Percentiles rank a stretch among this genome's conserved stretches.
These are phyloP conservation scores for Trichoderma breve DNA, from an alignment of 2,329 filamentous ascomycete species.

Conservation along the genomic window DNA sequence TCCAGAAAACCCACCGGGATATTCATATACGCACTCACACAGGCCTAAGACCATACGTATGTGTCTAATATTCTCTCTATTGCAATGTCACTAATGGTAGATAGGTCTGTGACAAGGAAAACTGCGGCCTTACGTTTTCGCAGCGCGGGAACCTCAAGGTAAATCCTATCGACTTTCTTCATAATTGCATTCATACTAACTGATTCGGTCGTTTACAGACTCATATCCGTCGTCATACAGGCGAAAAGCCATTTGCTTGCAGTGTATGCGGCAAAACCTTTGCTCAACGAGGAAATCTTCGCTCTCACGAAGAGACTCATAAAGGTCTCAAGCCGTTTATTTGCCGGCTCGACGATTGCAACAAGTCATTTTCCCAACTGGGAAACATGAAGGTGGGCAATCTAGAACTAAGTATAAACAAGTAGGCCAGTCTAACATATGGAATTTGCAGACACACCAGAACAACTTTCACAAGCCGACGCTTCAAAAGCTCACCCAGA, in stretches of 20 bases:
- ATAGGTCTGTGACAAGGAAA: constrained; percentile 65
- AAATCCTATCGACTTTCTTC: constrained; percentile 27
- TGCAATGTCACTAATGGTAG: constrained; percentile 26
- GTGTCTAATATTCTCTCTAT: constrained; percentile 32
- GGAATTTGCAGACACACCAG: constrained; percentile 67
- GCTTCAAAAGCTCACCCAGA: constrained; percentile 64
- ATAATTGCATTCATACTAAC: background rate
- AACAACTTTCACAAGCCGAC: constrained; percentile 88
- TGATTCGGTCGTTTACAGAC: constrained; percentile 51
- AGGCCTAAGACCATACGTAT: constrained; percentile 84
- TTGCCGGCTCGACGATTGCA: constrained; percentile 79
- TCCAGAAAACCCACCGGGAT: constrained; percentile 88
- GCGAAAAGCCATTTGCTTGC: constrained; percentile 81
- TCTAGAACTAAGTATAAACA: constrained; percentile 34
- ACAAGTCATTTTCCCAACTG: constrained; percentile 83
- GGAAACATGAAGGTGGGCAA: constrained; percentile 85
- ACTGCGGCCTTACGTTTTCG: constrained; percentile 78
- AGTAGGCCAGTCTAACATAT: background rate
- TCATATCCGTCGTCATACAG: constrained; percentile 82
- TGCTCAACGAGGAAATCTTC: constrained; percentile 81
- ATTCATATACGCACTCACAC: constrained; percentile 88
- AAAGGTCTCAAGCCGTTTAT: constrained; percentile 72
- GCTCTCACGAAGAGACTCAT: constrained; percentile 80
- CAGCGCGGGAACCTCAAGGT: constrained; percentile 90
- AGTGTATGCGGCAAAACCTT: constrained; percentile 78